Evolutionary conservation across 2,329 filamentous ascomycete species (phyloP).

Genomic region (Furcasterigmium sp.): DNA sequence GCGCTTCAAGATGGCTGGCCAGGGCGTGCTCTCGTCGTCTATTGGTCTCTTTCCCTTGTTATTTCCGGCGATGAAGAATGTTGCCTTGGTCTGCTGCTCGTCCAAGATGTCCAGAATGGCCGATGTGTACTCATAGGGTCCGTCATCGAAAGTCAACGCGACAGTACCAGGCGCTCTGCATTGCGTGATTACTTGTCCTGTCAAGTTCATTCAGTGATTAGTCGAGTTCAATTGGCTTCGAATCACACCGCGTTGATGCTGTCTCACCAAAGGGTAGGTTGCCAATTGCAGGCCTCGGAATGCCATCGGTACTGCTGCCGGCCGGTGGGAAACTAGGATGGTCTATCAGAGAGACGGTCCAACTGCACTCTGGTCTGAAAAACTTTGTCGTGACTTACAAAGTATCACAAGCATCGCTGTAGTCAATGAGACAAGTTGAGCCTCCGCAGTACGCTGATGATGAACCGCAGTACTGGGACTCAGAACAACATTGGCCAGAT

Average conservation of each 20-base stretch:
- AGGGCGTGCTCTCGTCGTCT: constrained; percentile 26
- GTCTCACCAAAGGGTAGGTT: constrained; percentile 31
- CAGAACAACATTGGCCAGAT: constrained; percentile 28
- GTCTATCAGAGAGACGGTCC: not conserved
- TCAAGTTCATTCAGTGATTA: not conserved
- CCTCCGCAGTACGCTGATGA: constrained; percentile 27
- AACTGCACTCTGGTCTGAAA: no score
- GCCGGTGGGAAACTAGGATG: constrained; percentile 21
- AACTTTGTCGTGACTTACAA: constrained; percentile 25
- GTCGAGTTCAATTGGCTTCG: constrained; percentile 18
- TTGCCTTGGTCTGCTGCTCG: constrained; percentile 25
- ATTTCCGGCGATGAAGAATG: constrained; percentile 37
- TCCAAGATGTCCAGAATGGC: constrained; percentile 33
- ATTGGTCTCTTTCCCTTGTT: constrained; percentile 35
- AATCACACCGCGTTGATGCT: no score
- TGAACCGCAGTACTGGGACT: constrained; percentile 30
- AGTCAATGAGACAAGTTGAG: constrained; percentile 31
- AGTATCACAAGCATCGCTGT: constrained; percentile 33
- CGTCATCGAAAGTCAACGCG: constrained; percentile 43
- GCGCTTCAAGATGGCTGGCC: constrained; percentile 30
- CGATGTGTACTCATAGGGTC: constrained; percentile 35
- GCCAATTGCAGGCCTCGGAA: constrained; percentile 24
- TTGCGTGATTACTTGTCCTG: constrained; percentile 27
- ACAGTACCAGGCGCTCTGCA: constrained; percentile 29
- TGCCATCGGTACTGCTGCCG: constrained; percentile 22